Conservation (phyloP, 805 yeast species). For the Schwanniomyces sp. region DNA sequence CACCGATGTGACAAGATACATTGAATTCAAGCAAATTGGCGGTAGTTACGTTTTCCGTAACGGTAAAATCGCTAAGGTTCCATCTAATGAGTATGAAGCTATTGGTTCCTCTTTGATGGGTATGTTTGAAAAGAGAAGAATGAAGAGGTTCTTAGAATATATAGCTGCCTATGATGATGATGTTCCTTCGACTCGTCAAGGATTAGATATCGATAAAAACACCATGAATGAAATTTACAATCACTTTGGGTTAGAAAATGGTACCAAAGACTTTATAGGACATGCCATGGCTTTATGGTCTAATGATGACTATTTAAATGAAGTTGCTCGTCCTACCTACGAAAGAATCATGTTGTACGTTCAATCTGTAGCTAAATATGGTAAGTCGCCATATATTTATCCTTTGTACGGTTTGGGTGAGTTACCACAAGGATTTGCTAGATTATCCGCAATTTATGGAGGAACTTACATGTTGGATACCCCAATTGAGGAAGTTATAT, state of each 20-base stretch:
- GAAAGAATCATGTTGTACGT: conserved; percentile 84
- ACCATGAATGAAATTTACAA: conserved; percentile 90
- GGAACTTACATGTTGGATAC: conserved; percentile 98
- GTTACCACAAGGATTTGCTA: conserved; percentile 98
- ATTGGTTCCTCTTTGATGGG: conserved; percentile 92
- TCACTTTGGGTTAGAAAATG: conserved; percentile 86
- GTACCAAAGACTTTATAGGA: conserved; percentile 95
- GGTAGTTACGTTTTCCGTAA: conserved; percentile 92
- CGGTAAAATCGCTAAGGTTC: conserved; percentile 92
- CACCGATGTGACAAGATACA: conserved; percentile 92
- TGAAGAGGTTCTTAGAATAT: conserved; percentile 88
- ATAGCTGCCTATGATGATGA: conserved; percentile 81
- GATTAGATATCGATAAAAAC: conserved; percentile 77
- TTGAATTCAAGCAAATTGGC: conserved; percentile 95
- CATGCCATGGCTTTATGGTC: conserved; percentile 98
- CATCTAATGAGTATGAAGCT: conserved; percentile 90
- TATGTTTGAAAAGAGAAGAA: conserved; percentile 90
- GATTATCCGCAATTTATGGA: conserved; percentile 95
- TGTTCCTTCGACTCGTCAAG: conserved; percentile 78
- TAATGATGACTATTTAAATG: conserved; percentile 81
- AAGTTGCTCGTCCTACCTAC: conserved; percentile 90
- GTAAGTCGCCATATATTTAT: conserved; percentile 93
- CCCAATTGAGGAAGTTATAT: conserved; percentile 86
- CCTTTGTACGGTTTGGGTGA: conserved; percentile 97
- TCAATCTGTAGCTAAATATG: conserved; percentile 89